Conservation (phyloP, 306 rosid species). For the Inga laurina region DNA sequence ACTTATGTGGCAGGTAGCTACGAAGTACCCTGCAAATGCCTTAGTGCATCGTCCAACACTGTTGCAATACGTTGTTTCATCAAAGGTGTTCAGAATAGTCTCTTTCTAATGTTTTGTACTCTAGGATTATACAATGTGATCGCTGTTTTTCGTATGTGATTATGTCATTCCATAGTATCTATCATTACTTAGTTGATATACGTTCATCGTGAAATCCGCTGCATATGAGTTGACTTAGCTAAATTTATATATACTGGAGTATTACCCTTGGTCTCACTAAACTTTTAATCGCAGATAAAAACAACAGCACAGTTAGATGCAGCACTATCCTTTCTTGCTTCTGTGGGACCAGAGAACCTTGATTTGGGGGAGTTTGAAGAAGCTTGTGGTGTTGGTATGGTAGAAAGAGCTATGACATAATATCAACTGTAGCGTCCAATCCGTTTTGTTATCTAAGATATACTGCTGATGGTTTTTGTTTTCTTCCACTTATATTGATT, state of each 20-base stretch:
- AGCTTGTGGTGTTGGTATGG: conserved; percentile 93
- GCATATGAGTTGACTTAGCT: background rate
- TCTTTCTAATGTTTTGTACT: conserved; percentile 2
- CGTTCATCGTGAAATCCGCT: background rate
- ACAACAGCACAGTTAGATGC: conserved; percentile 87
- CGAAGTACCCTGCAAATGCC: conserved; percentile 86
- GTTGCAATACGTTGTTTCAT: conserved; percentile 61
- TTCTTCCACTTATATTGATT: conserved; percentile 21
- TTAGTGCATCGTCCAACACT: conserved; percentile 74
- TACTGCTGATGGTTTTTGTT: conserved; percentile 17
- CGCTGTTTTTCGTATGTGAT: background rate
- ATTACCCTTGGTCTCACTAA: conserved; percentile 1
- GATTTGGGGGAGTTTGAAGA: conserved; percentile 69
- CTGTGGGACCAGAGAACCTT: conserved; percentile 50
- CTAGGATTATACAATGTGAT: background rate
- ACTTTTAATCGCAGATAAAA: conserved; percentile 67
- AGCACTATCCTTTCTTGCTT: conserved; percentile 64
- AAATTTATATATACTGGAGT: background rate
- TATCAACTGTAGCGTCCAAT: background rate
- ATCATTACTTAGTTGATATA: background rate
- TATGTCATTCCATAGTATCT: background rate
- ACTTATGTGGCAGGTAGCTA: conserved; percentile 71
- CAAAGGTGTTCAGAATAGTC: conserved; percentile 53
- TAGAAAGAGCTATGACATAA: background rate
- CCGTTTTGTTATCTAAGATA: background rate